phyloP scores from a whole-genome alignment of 2,329 filamentous ascomycete genomes.

The Colletotrichum australisinense region DNA sequence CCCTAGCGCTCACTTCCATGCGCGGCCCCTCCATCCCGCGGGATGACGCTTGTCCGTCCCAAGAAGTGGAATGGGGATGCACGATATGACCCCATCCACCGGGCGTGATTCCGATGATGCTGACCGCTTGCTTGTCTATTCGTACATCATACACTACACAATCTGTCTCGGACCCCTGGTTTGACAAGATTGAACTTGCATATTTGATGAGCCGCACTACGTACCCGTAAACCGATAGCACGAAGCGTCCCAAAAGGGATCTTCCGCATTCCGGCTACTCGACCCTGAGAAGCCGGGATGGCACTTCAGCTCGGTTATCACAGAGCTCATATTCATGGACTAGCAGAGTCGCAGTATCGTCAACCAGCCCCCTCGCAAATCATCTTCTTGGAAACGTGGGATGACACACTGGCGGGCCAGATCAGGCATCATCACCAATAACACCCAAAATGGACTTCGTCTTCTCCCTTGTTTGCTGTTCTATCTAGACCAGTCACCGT shows the following conservation, averaged over 20 bases:
- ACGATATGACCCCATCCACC: neutral
- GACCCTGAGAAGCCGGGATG: conserved; percentile 7
- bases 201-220: neutral
- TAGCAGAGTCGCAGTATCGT: too few species aligned
- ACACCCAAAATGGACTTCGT: neutral
- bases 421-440: neutral
- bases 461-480: neutral
- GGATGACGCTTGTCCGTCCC: conserved; percentile 31
- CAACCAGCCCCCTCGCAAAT: neutral
- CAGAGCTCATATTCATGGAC: neutral
- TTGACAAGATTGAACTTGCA: neutral
- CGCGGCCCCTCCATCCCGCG: conserved; percentile 8
- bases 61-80: neutral
- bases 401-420: neutral
- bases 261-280: conserved; percentile 31
- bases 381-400: neutral
- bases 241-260: neutral
- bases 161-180: conserved; percentile 7
- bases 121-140: neutral
- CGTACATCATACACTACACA: too few species aligned
- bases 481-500: neutral
- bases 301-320: conserved; percentile 9
- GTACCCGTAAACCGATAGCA: neutral
- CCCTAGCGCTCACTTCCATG: neutral
- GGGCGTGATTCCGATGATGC: conserved; percentile 5